Base-by-base conservation (phyloP, 2,329 filamentous ascomycete genomes). In the Ophiostoma quercus region DNA sequence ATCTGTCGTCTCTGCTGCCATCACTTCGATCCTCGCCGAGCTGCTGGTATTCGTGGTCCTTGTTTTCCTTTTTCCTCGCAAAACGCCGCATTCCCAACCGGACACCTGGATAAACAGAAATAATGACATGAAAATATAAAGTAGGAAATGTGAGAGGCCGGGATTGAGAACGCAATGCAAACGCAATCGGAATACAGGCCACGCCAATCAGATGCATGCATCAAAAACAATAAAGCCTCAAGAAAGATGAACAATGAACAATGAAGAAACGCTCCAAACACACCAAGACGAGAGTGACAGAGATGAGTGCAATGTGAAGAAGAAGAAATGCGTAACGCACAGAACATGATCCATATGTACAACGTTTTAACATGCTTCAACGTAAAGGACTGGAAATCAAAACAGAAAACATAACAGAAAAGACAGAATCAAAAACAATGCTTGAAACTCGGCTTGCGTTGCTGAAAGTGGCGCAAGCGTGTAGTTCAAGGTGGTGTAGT, bases 391-490 rank as follows among this genome's bases (percentile, higher is more conserved):
- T 41, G 39, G 2, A 41, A 41, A 41, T 12, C 9, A 19, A n/a
- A 37, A n/a, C 19, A n/a, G 29, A 7, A 29, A 54, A 47, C 6
- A n/a, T 1, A 39, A 60, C 19, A 16, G 8, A 22, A 8, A 5
- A 41, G 41, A 41, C 4, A 57, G 34, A 4, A 63, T 37, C 29
- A 57, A 25, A 25, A 25, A 1, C 3, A 47, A 47, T 41, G 39
- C n/a, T 22, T 39, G 34, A 39, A 65, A n/a, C 19, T 39, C 62
- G 34, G 62, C 62, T 66, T 66, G 65, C 65, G 65, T 66, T 66
- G 65, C 65, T 66, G 37, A 41, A 66, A 66, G 65, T 66, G 65
- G 65, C 65, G 65, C 65, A 66, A 66, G 65, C 37, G 34, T 39
- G 11, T 11, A 6, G 19, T 65, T n/a, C 34, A 39, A 65, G 62